A percentile compares a stretch with the other conserved stretches of the same genome.
phyloP scores from a whole-genome alignment of 2,329 filamentous ascomycete species.

The Pestalotiopsis sp. region DNA sequence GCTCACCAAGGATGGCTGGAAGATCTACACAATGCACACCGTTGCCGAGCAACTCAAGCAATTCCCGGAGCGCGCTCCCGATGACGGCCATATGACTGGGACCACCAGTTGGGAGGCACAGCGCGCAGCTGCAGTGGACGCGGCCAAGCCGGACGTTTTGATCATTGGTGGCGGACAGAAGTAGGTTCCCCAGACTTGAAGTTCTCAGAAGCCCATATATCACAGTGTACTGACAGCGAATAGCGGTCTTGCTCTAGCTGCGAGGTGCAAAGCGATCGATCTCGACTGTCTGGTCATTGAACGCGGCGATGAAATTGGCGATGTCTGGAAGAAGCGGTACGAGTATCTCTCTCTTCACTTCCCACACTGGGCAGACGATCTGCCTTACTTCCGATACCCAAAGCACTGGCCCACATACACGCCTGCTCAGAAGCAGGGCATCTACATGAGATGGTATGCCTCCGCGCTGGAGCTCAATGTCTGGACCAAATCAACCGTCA shows the following conservation, averaged over 20 bases:
- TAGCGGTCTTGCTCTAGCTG: constrained; percentile 37
- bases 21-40: constrained; percentile 3
- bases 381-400: constrained; percentile 45
- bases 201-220: not conserved
- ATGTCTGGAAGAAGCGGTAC: constrained; percentile 53
- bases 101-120: constrained; percentile 1
- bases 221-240: not conserved
- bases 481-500: constrained; percentile 59
- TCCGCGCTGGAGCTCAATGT: constrained; percentile 67
- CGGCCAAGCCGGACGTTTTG: constrained; percentile 13
- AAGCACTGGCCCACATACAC: constrained; percentile 45
- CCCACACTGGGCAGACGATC: constrained; percentile 37
- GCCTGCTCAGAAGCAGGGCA: constrained; percentile 45
- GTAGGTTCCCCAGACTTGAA: not conserved
- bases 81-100: constrained; percentile 8
- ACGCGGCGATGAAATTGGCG: constrained; percentile 43
- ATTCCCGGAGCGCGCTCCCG: constrained; percentile 1
- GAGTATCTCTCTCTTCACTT: constrained; percentile 22
- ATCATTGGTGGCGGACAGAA: constrained; percentile 29
- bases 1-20: not conserved
- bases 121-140: not conserved
- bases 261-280: constrained; percentile 25
- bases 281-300: constrained; percentile 41
- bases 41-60: constrained; percentile 6
- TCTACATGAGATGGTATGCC: constrained; percentile 57